Evolutionary conservation across 2,329 filamentous ascomycete species (phyloP), one percentile per base, ranked within the genome.

Genomic region (Fusarium palustre): DNA sequence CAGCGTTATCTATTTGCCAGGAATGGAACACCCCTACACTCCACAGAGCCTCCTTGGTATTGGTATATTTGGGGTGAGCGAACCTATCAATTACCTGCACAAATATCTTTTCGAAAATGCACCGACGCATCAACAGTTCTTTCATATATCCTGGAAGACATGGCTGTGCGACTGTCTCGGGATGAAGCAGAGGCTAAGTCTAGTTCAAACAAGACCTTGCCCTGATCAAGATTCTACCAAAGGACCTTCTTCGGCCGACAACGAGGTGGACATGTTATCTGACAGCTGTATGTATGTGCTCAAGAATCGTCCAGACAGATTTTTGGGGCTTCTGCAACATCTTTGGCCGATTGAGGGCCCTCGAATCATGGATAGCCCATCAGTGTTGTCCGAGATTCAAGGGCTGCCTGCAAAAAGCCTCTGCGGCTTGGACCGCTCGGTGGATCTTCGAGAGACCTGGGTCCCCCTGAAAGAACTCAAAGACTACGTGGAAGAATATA

Each of bases 81-180:
- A 48, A 3, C 25, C 50, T 25, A 10, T 42, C 11, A 2, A 30
- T 3, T 69, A 62, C 30, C 33, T 70, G 11, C 22, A 62, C 13
- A 25, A 13, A 20, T 52, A 13, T 1, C 4, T 38, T 1, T 38
- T 67, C 39, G 4, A 59, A 3, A 1, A 43, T 22, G 34, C 12
- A 22, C 63, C 66, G 20, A 22, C 4, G 0, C 20, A 12, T 2
- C 39, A 56, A 4, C 7, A 1, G 0, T 0, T 24, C 18, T 50
- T 7, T 24, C 59, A 62, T 45, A 41, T 45, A 22, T 49, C 36
- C 5, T 70, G 66, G 66, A 47, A 52, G 25, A 53, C 20, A 3
- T 70, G 66, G 68, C 47, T 70, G 18, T 54, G 42, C 7, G 47
- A 62, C 31, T 46, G 16, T 4, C 34, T 69, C 3, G 53, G 68